A percentile compares a stretch with the other conserved stretches of the same genome.
Conservation (phyloP, 202 grass and related monocot genomes). For the Musa balbisiana region DNA sequence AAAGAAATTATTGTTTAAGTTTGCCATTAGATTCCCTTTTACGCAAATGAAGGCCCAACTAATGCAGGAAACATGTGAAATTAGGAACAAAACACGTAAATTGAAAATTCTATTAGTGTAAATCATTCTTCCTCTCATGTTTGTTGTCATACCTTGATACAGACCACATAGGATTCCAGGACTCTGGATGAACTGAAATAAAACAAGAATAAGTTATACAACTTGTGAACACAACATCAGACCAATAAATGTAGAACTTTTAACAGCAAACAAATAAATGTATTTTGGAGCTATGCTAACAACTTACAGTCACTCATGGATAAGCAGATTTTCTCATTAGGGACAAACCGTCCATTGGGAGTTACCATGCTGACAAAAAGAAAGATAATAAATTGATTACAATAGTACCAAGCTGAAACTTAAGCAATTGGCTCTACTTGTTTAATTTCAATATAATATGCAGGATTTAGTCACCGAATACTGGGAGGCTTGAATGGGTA, state of each 20-base stretch:
- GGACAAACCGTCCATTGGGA: constrained; percentile 82
- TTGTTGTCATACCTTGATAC: constrained; percentile 67
- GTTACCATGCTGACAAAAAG: constrained; percentile 69
- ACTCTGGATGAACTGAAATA: constrained; percentile 88
- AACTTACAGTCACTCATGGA: constrained; percentile 98
- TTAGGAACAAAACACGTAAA: not conserved
- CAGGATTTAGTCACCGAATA: constrained; percentile 54
- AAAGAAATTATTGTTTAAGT: not conserved
- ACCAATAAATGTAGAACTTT: constrained; percentile 4
- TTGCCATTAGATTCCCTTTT: not conserved
- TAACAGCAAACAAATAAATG: not conserved
- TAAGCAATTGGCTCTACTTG: not conserved
- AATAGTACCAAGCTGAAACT: not conserved
- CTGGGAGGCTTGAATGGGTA: constrained; percentile 95
- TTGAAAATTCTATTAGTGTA: not conserved
- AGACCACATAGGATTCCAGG: constrained; percentile 99
- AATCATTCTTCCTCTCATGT: constrained; percentile 13
- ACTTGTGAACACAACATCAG: not conserved
- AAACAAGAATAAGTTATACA: constrained; percentile 11
- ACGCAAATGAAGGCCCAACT: not conserved
- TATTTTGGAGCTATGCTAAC: not conserved
- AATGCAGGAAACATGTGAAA: not conserved
- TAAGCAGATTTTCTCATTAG: constrained; percentile 82
- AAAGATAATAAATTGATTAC: constrained; percentile 23
- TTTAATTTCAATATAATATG: not conserved